phyloP scores from a whole-genome alignment of 257 asterid genomes.

The Thymus quinquecostatus region DNA sequence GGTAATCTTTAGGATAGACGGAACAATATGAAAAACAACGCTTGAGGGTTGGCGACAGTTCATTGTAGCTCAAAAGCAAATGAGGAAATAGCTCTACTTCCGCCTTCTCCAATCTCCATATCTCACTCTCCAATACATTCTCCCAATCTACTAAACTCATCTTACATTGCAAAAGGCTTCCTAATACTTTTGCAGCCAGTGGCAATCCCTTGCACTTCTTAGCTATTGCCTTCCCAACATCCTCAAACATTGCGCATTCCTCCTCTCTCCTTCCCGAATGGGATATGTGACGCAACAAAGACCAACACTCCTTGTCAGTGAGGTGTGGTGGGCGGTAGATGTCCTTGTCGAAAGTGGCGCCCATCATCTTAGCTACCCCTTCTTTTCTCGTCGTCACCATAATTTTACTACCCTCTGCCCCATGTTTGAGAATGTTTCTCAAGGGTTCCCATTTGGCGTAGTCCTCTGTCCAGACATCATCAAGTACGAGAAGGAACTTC shows the following conservation, averaged over 20 bases:
- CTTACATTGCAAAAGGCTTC: neutral
- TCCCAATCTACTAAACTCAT: neutral
- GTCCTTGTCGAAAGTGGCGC: neutral
- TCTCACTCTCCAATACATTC: no score
- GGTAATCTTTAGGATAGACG: neutral
- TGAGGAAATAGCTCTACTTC: no score
- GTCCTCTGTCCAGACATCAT: constrained; percentile 33
- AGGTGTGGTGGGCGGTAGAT: neutral
- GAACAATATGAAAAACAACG: constrained; percentile 12
- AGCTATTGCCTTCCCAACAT: neutral
- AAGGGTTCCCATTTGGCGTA: constrained; percentile 15
- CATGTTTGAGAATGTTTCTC: neutral
- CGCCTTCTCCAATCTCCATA: no score
- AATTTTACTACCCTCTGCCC: constrained; percentile 1
- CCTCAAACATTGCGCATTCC: neutral
- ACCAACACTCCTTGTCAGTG: neutral
- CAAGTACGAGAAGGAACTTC: constrained; percentile 27
- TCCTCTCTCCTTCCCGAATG: neutral
- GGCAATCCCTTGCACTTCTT: neutral
- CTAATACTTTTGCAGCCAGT: neutral
- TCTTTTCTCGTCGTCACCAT: constrained; percentile 15
- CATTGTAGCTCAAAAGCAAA: no score
- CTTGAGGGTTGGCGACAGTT: neutral
- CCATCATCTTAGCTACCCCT: neutral
- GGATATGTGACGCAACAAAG: neutral